Evolutionary conservation across 768 basidiomycete genomes (phyloP).

Genomic region (Termitomyces titanicus): DNA sequence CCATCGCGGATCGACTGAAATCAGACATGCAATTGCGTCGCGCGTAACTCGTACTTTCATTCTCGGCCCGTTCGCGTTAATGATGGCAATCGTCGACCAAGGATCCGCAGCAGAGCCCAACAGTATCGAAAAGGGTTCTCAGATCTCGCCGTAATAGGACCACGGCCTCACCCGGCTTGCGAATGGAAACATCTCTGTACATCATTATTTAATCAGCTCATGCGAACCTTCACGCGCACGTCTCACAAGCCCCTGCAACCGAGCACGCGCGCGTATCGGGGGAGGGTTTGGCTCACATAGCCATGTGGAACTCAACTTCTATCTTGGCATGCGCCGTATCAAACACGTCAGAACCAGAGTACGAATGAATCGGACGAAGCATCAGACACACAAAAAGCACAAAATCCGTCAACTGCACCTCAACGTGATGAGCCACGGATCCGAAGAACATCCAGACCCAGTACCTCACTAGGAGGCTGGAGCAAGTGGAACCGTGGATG

Average conservation of each 20-base stretch:
- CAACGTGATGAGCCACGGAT: too few relatives aligned
- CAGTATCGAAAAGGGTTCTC: not conserved
- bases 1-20: too few relatives aligned
- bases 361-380: not conserved
- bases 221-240: too few relatives aligned
- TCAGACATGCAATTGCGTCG: not conserved
- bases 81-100: not conserved
- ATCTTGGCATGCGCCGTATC: not conserved
- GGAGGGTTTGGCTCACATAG: not conserved
- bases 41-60: not conserved
- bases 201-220: not conserved
- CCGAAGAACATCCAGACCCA: not conserved
- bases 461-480: constrained; percentile 3
- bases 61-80: too few relatives aligned
- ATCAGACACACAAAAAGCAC: too few relatives aligned
- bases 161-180: not conserved
- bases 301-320: not conserved
- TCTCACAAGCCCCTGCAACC: not conserved
- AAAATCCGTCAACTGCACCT: too few relatives aligned
- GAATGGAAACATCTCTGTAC: not conserved
- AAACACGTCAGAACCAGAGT: not conserved
- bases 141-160: not conserved
- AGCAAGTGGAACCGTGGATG: not conserved
- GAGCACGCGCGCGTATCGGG: not conserved
- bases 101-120: not conserved